Evolutionary conservation across 2,329 filamentous ascomycete species (phyloP), one percentile per base, ranked within the genome.

Genomic region (Aspergillus sp.): DNA sequence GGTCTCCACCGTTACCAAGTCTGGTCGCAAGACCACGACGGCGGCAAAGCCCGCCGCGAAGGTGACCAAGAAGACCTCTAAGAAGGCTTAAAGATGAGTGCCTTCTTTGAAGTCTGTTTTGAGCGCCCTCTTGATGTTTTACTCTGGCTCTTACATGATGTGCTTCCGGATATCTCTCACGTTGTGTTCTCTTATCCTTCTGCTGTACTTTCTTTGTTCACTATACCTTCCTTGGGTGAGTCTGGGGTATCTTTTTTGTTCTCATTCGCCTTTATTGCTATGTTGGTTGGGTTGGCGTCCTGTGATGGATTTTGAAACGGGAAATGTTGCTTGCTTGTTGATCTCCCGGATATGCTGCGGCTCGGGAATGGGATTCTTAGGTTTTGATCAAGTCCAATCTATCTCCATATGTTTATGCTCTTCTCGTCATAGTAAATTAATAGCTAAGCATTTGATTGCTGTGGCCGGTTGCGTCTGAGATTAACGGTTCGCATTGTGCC

Each of bases 1-100:
- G 72, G 84, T 89, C 53, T 80, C 93, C 56, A 86, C 85, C 76
- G 93, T 91, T 87, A 93, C 92, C 77, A 95, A 95, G 87, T 89
- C 91, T 57, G 92, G 92, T 53, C 90, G 92, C 69, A 90, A 96
- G 71, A 87, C 89, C 71, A 96, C 95, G 87, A 79, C 82, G 47
- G 80, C 80, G 43, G 77, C 81, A 48, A 82, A 83, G 53, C 76
- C 80, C 38, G 73, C 80, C 41, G 73, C 77, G 63, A 75, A 78
- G 69, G 79, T 82, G 66, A 83, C 81, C 74, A 83, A 82, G 72
- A 75, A 78, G 31, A 67, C 78, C 13, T 61, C 75, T 11, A 81
- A 80, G 75, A 81, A 80, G 65, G 63, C 80, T 65, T 61, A 68
- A 61, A 64, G 53, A 19, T 46, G 31, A 28, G 50, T 25, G 34